Conservation (phyloP, 2,329 filamentous ascomycete genomes). For the Cladosporium sp. region DNA sequence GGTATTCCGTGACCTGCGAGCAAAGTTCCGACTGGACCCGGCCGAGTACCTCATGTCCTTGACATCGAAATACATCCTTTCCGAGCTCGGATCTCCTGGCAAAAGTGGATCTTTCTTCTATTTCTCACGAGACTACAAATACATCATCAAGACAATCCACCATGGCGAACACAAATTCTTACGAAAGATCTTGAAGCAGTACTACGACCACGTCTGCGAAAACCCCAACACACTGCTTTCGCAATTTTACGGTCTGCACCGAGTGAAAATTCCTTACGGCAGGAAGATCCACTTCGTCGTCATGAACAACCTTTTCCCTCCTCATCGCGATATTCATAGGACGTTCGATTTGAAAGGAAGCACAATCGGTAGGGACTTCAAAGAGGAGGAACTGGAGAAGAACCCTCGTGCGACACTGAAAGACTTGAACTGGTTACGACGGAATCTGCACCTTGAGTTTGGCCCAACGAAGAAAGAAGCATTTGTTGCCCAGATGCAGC, state of each 20-base stretch:
- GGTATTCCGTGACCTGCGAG: constrained; percentile 92
- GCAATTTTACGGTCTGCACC: constrained; percentile 95
- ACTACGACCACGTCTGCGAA: constrained; percentile 86
- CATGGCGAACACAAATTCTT: constrained; percentile 90
- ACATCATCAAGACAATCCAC: constrained; percentile 99
- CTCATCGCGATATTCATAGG: constrained; percentile 93
- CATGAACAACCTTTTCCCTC: constrained; percentile 99
- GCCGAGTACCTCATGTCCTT: constrained; percentile 98
- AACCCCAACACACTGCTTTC: constrained; percentile 97
- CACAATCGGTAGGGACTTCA: constrained; percentile 88
- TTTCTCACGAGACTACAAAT: constrained; percentile 98
- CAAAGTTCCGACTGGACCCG: constrained; percentile 86
- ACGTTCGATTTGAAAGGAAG: constrained; percentile 98
- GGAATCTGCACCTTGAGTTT: constrained; percentile 82
- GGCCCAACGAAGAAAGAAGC: constrained; percentile 84
- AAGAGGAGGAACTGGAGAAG: constrained; percentile 79
- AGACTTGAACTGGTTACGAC: constrained; percentile 92
- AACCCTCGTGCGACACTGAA: constrained; percentile 94
- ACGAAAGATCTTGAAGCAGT: constrained; percentile 81
- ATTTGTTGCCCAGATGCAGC: constrained; percentile 86
- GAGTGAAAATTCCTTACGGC: constrained; percentile 97
- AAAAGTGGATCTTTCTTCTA: constrained; percentile 99
- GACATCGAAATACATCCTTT: constrained; percentile 97
- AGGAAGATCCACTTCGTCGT: constrained; percentile 99
- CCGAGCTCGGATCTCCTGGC: constrained; percentile 92